Base-by-base conservation (phyloP, 1,284 basidiomycete genomes). In the Tremellales sp. region DNA sequence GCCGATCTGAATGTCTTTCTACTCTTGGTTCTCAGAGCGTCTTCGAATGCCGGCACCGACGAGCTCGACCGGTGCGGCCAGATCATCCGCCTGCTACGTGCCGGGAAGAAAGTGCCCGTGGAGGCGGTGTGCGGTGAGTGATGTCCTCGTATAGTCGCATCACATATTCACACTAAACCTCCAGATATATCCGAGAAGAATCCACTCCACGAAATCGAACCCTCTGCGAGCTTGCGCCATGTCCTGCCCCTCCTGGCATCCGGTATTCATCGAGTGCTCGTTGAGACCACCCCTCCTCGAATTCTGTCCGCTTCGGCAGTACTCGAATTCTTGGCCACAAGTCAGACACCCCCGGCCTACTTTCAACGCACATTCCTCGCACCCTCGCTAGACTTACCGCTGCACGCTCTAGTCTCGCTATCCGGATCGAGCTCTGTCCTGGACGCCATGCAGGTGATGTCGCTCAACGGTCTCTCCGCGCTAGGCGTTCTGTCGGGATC, bases 391-490 rank as follows among this genome's bases (percentile, higher is more conserved):
- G 40, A 53, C 23, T 41, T 69, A 13, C 53, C 64, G 2, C 53
- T 67, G 7, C 57, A 66, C 48, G 56, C 62, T 1, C 55, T 67
- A 11, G 56, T 69, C 11, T 69, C 67, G 0, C 50, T 69, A 0
- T 56, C 60, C 1, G 52, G 52, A 0, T 54, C 57, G 0, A 60
- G 65, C 0, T 56, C 60, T 0, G 62, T 69, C 10, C 53, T 69
- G 3, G 67, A 67, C 43, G 67, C 67, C 15, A 69, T 69, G 67
- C 67, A 69, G 27, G 54, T 62, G 22, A 65, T 69, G 65, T 58
- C 54, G 24, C 45, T 65, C 11, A 53, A 64, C 39, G 64, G 64
- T 11, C 51, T 66, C 2, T 46, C 59, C 8, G 67, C 64, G 0
- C 41, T 69, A 2, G 67, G 67, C 1, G 65, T 69, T 3, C 40